Percentiles rank a stretch among this genome's conserved stretches.
Evolutionary conservation across 2,329 filamentous ascomycete genomes (phyloP).

Genomic region (Tolypocladium cylindrosporum): DNA sequence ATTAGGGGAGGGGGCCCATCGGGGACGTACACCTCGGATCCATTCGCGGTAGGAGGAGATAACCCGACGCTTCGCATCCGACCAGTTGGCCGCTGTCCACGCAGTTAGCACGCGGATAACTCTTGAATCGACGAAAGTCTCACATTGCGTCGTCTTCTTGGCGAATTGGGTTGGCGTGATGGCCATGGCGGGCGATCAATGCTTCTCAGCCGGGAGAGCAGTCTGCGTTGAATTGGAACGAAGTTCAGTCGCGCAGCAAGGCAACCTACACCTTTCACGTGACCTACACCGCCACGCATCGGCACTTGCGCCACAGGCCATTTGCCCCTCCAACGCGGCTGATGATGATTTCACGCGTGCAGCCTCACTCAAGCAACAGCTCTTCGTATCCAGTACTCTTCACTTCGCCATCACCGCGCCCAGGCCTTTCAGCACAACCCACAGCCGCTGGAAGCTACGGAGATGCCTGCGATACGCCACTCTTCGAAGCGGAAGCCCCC

Average conservation of each 20-base stretch:
- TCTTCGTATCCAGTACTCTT: neutral
- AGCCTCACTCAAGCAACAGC: neutral
- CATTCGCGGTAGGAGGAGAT: conserved; percentile 87
- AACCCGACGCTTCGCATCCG: conserved; percentile 79
- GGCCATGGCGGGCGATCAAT: conserved; percentile 54
- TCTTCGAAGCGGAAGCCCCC: conserved; percentile 71
- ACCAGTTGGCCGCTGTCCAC: conserved; percentile 70
- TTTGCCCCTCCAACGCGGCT: conserved; percentile 7
- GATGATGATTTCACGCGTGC: conserved; percentile 4
- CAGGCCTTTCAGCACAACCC: neutral
- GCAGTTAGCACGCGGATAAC: conserved; percentile 22
- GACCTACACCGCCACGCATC: conserved; percentile 9
- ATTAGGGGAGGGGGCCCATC: neutral
- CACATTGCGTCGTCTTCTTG: conserved; percentile 68
- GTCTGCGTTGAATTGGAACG: conserved; percentile 16
- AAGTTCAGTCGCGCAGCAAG: conserved; percentile 11
- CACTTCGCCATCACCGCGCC: neutral
- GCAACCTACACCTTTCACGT: conserved; percentile 16
- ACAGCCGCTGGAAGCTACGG: conserved; percentile 2
- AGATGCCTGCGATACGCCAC: conserved; percentile 70
- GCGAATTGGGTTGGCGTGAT: conserved; percentile 92
- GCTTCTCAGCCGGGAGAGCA: conserved; percentile 17
- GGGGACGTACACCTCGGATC: conserved; percentile 77
- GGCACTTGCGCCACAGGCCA: conserved; percentile 7
- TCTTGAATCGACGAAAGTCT: conserved; percentile 21